phyloP scores from a whole-genome alignment of 495 filamentous ascomycete species.

The Xylaria sp. region DNA sequence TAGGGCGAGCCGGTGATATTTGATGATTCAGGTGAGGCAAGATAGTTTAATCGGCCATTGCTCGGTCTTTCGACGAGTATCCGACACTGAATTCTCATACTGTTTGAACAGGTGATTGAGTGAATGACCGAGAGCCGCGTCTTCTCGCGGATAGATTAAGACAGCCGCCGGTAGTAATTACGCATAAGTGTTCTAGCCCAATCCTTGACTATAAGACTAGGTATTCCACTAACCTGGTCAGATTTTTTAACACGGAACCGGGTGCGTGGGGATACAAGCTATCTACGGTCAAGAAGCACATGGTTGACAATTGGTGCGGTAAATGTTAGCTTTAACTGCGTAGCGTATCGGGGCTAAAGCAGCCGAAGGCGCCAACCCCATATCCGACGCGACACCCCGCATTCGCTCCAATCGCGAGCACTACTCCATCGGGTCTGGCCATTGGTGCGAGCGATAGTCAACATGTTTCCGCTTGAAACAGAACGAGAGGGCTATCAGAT shows the following conservation, averaged over 20 bases:
- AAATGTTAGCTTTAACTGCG: slow-evolving; percentile 14
- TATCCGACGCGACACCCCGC: slow-evolving; percentile 25
- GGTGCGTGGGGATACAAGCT: slow-evolving; percentile 12
- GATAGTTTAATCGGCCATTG: not conserved
- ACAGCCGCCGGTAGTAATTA: too few species aligned
- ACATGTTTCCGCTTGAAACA: slow-evolving; percentile 22
- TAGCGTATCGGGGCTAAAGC: slow-evolving; percentile 29
- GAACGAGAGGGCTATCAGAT: slow-evolving; percentile 4
- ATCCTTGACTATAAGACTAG: not conserved
- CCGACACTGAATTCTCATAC: not conserved
- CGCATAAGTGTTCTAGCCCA: not conserved
- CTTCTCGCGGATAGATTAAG: slow-evolving; percentile 1
- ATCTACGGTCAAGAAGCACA: not conserved
- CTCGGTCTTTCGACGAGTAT: not conserved
- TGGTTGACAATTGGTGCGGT: slow-evolving; percentile 30
- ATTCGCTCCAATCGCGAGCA: slow-evolving; percentile 23
- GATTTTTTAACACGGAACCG: not conserved
- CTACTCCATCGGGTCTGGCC: not conserved
- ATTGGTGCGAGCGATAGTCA: slow-evolving; percentile 23
- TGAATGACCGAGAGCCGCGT: not conserved
- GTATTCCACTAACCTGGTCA: slow-evolving; percentile 2
- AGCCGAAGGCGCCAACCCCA: slow-evolving; percentile 25
- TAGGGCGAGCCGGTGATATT: not conserved
- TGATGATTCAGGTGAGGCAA: not conserved
- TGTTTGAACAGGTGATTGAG: not conserved